A percentile compares a stretch with the other conserved stretches of the same genome.
Evolutionary conservation across 2,329 filamentous ascomycete genomes (phyloP).

Genomic region (Ambrosiella xylebori): DNA sequence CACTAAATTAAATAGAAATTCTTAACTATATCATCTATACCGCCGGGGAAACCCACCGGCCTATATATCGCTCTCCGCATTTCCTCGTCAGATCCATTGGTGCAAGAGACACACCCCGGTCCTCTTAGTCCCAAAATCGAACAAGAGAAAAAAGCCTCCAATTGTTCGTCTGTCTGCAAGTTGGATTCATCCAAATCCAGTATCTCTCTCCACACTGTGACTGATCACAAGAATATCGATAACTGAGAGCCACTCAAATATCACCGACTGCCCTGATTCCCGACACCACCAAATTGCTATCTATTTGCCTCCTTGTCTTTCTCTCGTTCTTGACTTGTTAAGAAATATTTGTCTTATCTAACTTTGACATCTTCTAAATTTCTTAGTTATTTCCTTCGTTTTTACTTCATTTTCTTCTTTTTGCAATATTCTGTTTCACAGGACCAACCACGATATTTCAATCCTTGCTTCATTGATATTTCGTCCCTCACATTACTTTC

Average conservation of each 20-base stretch:
- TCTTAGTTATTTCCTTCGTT: slow-evolving; percentile 1
- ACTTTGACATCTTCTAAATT: neutral
- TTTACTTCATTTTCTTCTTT: slow-evolving; percentile 1
- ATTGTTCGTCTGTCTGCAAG: neutral
- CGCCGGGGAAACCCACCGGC: no score
- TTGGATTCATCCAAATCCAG: neutral
- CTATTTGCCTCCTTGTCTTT: slow-evolving; percentile 1
- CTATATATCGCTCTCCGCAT: no score
- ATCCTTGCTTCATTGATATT: neutral
- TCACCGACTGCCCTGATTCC: slow-evolving; percentile 3
- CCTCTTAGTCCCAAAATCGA: no score
- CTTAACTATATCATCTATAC: no score
- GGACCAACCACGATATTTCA: neutral
- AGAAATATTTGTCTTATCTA: no score
- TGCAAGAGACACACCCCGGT: no score
- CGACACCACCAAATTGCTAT: neutral
- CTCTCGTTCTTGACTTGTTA: neutral
- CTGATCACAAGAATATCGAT: neutral
- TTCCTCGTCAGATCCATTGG: no score
- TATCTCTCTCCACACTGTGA: neutral
- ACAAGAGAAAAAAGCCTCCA: no score
- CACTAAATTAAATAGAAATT: no score
- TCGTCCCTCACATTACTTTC: no score
- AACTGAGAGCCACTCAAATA: slow-evolving; percentile 1
- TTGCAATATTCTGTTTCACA: neutral